These are phyloP conservation scores for Pholiota adiposa DNA, from an alignment of 1,284 basidiomycete genomes.

Conservation along the genomic window DNA sequence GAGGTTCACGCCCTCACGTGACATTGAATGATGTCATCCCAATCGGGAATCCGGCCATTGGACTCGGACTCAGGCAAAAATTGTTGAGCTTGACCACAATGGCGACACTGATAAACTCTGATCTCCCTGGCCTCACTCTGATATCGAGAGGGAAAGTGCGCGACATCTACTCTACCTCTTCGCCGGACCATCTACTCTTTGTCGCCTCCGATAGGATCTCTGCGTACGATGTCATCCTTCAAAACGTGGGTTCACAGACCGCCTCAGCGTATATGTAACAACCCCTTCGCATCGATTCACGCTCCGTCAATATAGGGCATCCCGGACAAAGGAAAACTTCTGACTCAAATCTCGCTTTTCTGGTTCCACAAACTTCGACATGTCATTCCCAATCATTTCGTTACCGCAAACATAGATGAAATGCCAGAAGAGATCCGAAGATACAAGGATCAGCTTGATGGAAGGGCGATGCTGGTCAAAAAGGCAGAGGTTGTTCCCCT, in stretches of 20 bases:
- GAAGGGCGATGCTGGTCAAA: conserved; percentile 89
- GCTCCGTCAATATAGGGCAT: conserved; percentile 71
- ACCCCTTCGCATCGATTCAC: conserved; percentile 1
- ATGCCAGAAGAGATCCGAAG: conserved; percentile 77
- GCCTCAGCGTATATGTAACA: background rate
- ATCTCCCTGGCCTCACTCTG: conserved; percentile 62
- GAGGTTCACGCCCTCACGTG: too few species aligned
- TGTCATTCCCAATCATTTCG: conserved; percentile 88
- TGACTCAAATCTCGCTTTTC: conserved; percentile 91
- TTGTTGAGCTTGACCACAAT: background rate
- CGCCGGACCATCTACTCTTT: conserved; percentile 81
- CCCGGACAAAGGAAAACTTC: conserved; percentile 89
- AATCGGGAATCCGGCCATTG: too few species aligned
- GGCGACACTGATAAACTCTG: conserved; percentile 51
- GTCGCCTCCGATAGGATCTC: conserved; percentile 96
- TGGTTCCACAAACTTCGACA: conserved; percentile 89
- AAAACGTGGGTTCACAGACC: conserved; percentile 67
- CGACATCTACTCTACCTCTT: conserved; percentile 83
- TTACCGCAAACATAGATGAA: conserved; percentile 73
- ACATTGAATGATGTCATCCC: background rate
- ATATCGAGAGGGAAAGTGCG: conserved; percentile 92
- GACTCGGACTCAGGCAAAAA: background rate
- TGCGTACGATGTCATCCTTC: conserved; percentile 94
- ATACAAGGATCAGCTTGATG: conserved; percentile 78
- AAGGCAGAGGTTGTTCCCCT: conserved; percentile 91